Evolutionary conservation across 805 yeast genomes (phyloP), one percentile per base, ranked within the genome.

Genomic region (Dipodascus geniculatus): DNA sequence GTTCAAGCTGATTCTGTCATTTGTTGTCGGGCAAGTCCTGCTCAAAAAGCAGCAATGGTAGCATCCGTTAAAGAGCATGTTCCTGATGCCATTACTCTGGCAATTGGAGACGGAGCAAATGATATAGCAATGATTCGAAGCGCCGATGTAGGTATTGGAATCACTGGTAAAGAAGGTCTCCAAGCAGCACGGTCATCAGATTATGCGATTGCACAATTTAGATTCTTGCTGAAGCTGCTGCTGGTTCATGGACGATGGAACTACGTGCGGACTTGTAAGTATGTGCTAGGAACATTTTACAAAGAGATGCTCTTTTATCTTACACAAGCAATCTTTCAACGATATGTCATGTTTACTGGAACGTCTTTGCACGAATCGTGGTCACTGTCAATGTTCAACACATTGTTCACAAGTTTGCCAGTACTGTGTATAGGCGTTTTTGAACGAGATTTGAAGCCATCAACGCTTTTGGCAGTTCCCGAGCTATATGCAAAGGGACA

Each of bases 91-190:
- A 96, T 93, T 3, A 88, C 97, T 0, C 74, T 93, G 57, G 99
- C 99, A 0, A 86, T 93, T 65, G 99, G 99, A 3, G 99, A 93
- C 70, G 99, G 99, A 58, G 99, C 99, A 1, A 93, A 93, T 65
- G 99, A 93, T 68, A 90, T 93, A 65, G 98, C 99, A 0, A 93
- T 93, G 99, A 93, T 93, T 57, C 97, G 91, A 71, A 85, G 95
- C 63, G 99, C 99, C 0, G 98, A 93, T 68, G 88, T 93, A 53
- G 99, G 99, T 31, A 80, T 93, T 57, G 99, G 99, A 28, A 93
- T 93, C 52, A 90, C 98, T 0, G 99, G 99, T 35, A 85, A 85
- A 60, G 99, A 93, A 69, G 99, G 99, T 1, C 71, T 93, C 47
- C 99, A 93, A 64, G 99, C 99, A 0, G 96, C 99, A 0, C 75